A percentile compares a stretch with the other conserved stretches of the same genome.
These are phyloP conservation scores for Avicennia marina DNA, from an alignment of 257 asterid species.

Conservation along the genomic window DNA sequence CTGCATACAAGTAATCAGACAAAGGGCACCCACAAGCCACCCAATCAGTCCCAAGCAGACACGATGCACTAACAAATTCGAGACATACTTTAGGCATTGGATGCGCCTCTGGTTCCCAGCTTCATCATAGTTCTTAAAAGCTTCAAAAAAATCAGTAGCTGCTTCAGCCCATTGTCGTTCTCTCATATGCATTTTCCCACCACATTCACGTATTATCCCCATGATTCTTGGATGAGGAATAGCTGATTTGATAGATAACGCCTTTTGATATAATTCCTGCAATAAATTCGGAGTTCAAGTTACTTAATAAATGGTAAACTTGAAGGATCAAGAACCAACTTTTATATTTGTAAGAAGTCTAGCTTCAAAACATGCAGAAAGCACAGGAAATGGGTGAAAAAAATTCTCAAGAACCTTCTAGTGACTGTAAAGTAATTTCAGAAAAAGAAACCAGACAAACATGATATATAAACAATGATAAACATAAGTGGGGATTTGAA, in stretches of 20 bases:
- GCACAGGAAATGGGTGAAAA: too few species aligned
- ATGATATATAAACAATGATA: too few species aligned
- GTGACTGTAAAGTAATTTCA: too few species aligned
- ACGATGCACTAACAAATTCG: too few species aligned
- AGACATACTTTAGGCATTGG: slow-evolving; percentile 84
- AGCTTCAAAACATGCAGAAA: neutral
- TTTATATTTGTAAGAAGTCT: too few species aligned
- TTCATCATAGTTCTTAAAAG: slow-evolving; percentile 96
- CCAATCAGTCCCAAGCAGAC: too few species aligned
- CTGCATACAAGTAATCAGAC: too few species aligned
- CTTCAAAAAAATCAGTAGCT: slow-evolving; percentile 97
- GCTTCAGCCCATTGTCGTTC: slow-evolving; percentile 97
- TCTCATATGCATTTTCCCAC: slow-evolving; percentile 99
- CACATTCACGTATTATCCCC: slow-evolving; percentile 99
- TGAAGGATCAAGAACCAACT: too few species aligned
- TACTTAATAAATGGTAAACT: slow-evolving; percentile 4
- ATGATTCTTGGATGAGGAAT: slow-evolving; percentile 99
- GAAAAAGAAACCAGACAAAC: too few species aligned
- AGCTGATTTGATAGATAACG: slow-evolving; percentile 93
- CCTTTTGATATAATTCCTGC: slow-evolving; percentile 87
- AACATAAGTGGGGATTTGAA: too few species aligned
- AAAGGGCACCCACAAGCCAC: too few species aligned
- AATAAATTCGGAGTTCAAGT: slow-evolving; percentile 12
- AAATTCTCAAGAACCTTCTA: too few species aligned
- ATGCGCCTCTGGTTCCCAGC: slow-evolving; percentile 97